Percentiles rank a stretch among this genome's conserved stretches.
These are phyloP conservation scores for Wickerhamomyces rabaulensis DNA, from an alignment of 805 yeast genomes.

Conservation along the genomic window DNA sequence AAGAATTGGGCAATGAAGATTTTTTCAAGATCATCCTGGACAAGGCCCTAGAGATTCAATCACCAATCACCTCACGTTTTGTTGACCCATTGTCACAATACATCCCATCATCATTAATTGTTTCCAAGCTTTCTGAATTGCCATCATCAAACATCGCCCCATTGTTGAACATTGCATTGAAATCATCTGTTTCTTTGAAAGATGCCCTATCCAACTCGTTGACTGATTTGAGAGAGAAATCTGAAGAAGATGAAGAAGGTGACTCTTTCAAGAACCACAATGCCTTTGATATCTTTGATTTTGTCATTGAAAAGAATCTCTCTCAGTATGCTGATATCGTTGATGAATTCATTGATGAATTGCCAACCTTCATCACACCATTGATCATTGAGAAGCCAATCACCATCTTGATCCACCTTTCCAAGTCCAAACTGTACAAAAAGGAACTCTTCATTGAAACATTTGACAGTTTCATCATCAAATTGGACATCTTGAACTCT, in stretches of 20 bases:
- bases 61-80: constrained; percentile 16
- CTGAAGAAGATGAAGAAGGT: constrained; percentile 19
- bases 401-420: constrained; percentile 26
- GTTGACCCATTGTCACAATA: constrained; percentile 16
- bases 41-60: constrained; percentile 13
- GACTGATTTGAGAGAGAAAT: constrained; percentile 13
- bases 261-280: constrained; percentile 15
- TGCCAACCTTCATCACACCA: constrained; percentile 30
- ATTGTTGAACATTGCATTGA: constrained; percentile 10
- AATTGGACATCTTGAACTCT: constrained; percentile 16
- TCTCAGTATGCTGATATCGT: constrained; percentile 23
- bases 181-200: constrained; percentile 8
- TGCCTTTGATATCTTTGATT: constrained; percentile 24
- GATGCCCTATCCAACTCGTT: constrained; percentile 13
- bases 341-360: constrained; percentile 26
- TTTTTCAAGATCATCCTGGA: constrained; percentile 8
- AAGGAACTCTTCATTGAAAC: constrained; percentile 21
- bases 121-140: constrained; percentile 5
- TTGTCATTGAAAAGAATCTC: constrained; percentile 22
- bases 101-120: constrained; percentile 11
- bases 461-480: constrained; percentile 27
- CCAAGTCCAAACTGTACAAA: constrained; percentile 23
- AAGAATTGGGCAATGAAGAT: constrained; percentile 1
- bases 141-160: constrained; percentile 6
- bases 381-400: constrained; percentile 28